Conservation (phyloP, 1,284 basidiomycete genomes). For the Malassezia slooffiae region DNA sequence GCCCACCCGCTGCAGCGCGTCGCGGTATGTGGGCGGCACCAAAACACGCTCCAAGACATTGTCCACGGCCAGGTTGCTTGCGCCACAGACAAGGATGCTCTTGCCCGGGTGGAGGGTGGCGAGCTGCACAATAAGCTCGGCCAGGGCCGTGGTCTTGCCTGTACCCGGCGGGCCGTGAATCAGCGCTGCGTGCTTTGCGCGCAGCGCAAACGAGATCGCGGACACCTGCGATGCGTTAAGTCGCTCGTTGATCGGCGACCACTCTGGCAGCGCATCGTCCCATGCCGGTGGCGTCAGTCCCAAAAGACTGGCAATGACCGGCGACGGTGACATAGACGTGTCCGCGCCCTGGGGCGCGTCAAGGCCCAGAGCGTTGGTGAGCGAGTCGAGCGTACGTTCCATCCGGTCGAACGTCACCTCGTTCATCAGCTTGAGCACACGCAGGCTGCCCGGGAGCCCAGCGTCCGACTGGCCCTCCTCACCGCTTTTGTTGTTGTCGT, state of each 20-base stretch:
- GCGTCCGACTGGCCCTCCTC: slow-evolving; percentile 47
- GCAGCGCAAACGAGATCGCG: slow-evolving; percentile 65
- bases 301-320: slow-evolving; percentile 27
- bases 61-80: slow-evolving; percentile 74
- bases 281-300: slow-evolving; percentile 18
- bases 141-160: slow-evolving; percentile 47
- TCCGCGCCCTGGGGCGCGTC: slow-evolving; percentile 9
- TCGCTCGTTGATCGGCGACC: slow-evolving; percentile 59
- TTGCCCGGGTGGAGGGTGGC: slow-evolving; percentile 13
- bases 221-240: slow-evolving; percentile 74
- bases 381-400: slow-evolving; percentile 20
- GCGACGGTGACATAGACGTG: slow-evolving; percentile 37
- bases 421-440: slow-evolving; percentile 81
- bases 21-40: slow-evolving; percentile 16
- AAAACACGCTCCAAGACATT: slow-evolving; percentile 44
- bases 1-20: slow-evolving; percentile 20
- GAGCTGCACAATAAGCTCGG: slow-evolving; percentile 48
- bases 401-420: slow-evolving; percentile 74
- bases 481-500: slow-evolving; percentile 6
- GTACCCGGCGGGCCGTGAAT: slow-evolving; percentile 87
- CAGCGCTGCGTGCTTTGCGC: slow-evolving; percentile 64
- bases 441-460: slow-evolving; percentile 69
- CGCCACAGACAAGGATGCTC: slow-evolving; percentile 69
- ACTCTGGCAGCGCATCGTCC: slow-evolving; percentile 21
- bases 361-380: slow-evolving; percentile 19